Evolutionary conservation across 2,329 filamentous ascomycete genomes (phyloP).

Genomic region (Helminthosporium solani): DNA sequence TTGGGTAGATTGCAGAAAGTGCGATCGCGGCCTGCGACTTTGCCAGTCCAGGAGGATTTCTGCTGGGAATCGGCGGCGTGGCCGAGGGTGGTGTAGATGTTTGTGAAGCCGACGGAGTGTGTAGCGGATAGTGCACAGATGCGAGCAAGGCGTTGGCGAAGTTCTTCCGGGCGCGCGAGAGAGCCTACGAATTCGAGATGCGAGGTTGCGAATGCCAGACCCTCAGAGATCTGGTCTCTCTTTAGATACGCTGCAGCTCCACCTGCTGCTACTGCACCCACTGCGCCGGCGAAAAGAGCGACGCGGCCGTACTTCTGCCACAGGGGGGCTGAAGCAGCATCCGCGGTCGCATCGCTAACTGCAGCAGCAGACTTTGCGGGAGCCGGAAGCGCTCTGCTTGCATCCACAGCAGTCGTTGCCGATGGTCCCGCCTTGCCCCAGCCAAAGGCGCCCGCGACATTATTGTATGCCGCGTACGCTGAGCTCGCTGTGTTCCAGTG

Average conservation of each 20-base stretch:
- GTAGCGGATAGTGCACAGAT: constrained; percentile 66
- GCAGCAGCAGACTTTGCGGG: constrained; percentile 35
- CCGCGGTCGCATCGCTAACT: constrained; percentile 41
- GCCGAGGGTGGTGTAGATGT: constrained; percentile 84
- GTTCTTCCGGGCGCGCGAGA: constrained; percentile 77
- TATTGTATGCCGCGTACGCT: constrained; percentile 67
- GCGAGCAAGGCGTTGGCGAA: constrained; percentile 70
- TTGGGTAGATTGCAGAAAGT: constrained; percentile 77
- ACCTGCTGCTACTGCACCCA: constrained; percentile 76
- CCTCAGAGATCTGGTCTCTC: constrained; percentile 73
- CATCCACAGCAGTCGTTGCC: constrained; percentile 25
- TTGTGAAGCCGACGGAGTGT: constrained; percentile 73
- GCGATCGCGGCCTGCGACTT: constrained; percentile 66
- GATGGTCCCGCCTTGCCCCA: constrained; percentile 49
- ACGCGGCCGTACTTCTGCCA: constrained; percentile 85
- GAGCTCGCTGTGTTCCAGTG: constrained; percentile 75
- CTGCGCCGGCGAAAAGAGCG: constrained; percentile 81
- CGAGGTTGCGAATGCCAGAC: constrained; percentile 79
- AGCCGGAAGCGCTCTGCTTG: constrained; percentile 38
- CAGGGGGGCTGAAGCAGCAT: constrained; percentile 47
- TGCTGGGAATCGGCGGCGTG: constrained; percentile 58
- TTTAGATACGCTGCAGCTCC: constrained; percentile 85
- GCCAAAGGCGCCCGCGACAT: constrained; percentile 63
- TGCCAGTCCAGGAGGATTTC: constrained; percentile 48
- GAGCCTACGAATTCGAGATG: constrained; percentile 94